Evolutionary conservation across 1,284 basidiomycete genomes (phyloP).

Genomic region (Bjerkandera adusta): DNA sequence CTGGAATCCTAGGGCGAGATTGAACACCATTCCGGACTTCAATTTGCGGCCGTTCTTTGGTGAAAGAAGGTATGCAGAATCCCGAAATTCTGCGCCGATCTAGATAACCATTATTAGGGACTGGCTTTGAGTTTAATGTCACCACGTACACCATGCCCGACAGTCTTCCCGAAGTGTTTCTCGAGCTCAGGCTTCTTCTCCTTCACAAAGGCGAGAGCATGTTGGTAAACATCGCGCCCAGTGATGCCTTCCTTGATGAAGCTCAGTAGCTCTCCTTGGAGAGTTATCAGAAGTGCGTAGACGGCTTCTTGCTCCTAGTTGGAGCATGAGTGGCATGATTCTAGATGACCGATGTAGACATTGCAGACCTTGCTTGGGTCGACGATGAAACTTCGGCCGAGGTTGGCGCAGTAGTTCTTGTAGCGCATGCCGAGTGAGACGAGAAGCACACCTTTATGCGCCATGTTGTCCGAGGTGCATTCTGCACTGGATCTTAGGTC

Average conservation of each 20-base stretch:
- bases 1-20: conserved; percentile 82
- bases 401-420: conserved; percentile 90
- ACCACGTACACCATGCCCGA: conserved; percentile 81
- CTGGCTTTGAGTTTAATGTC: not conserved
- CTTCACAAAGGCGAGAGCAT: conserved; percentile 71
- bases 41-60: conserved; percentile 77
- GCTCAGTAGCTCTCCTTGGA: conserved; percentile 78
- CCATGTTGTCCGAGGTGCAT: conserved; percentile 81
- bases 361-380: conserved; percentile 80
- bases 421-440: conserved; percentile 90
- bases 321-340: not conserved
- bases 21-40: conserved; percentile 83
- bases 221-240: conserved; percentile 80
- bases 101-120: conserved; percentile 29
- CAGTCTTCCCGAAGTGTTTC: conserved; percentile 83
- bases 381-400: conserved; percentile 93
- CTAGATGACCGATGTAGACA: not conserved
- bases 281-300: conserved; percentile 75
- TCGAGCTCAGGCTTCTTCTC: conserved; percentile 83
- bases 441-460: conserved; percentile 89
- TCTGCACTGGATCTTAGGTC: conserved; percentile 87
- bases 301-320: conserved; percentile 84
- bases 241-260: conserved; percentile 82
- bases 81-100: conserved; percentile 95
- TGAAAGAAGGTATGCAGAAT: conserved; percentile 81